Conservation (phyloP, 2,329 filamentous ascomycete species). For the Aspergillus ochraceus region DNA sequence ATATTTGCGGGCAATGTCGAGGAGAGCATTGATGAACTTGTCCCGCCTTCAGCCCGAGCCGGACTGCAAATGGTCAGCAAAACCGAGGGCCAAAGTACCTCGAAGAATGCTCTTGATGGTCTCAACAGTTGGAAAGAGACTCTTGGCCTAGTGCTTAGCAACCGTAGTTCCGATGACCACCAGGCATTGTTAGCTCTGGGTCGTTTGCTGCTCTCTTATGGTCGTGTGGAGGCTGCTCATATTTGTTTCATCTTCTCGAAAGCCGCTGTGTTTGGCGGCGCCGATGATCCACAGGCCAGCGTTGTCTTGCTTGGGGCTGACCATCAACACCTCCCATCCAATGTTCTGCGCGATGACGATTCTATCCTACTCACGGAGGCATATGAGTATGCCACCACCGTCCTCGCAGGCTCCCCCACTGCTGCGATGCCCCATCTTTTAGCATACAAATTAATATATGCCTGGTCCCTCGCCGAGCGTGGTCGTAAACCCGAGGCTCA, state of each 20-base stretch:
- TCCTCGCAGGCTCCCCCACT: constrained; percentile 60
- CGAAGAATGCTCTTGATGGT: constrained; percentile 76
- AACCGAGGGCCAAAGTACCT: constrained; percentile 58
- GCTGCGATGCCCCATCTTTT: constrained; percentile 76
- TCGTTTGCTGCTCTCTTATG: constrained; percentile 78
- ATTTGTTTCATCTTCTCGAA: constrained; percentile 90
- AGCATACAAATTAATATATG: constrained; percentile 88
- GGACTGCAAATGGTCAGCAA: constrained; percentile 88
- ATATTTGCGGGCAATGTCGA: constrained; percentile 91
- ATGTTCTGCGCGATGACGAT: constrained; percentile 78
- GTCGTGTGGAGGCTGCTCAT: constrained; percentile 86
- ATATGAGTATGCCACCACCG: constrained; percentile 83
- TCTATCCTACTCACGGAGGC: constrained; percentile 92
- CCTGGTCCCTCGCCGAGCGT: constrained; percentile 77
- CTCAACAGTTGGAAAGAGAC: constrained; percentile 95
- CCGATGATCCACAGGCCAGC: constrained; percentile 75
- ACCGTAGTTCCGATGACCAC: constrained; percentile 77
- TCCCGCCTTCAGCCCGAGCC: constrained; percentile 86
- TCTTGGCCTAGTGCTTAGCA: constrained; percentile 79
- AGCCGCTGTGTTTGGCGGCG: constrained; percentile 71
- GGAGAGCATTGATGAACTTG: constrained; percentile 92
- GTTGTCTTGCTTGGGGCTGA: constrained; percentile 86
- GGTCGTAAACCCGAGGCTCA: constrained; percentile 81
- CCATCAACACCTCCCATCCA: constrained; percentile 68
- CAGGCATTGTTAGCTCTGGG: constrained; percentile 78